phyloP scores from a whole-genome alignment of 2,329 filamentous ascomycete species.

The Alternaria triticimaculans region DNA sequence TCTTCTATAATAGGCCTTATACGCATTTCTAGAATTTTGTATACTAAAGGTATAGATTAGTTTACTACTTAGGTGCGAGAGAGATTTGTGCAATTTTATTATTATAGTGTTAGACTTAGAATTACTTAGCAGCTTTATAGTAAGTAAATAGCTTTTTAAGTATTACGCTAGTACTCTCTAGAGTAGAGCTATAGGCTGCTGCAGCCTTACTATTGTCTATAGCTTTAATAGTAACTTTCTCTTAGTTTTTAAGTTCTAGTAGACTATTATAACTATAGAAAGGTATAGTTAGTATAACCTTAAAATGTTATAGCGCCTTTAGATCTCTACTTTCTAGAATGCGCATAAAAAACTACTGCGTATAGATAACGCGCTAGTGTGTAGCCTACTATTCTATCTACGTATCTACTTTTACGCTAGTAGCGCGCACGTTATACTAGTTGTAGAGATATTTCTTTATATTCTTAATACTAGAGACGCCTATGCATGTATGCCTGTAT shows the following conservation, averaged over 20 bases:
- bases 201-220: background rate
- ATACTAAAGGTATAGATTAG: background rate
- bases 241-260: background rate
- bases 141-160: background rate
- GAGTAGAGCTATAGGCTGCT: no score
- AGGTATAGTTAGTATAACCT: background rate
- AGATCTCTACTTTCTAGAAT: background rate
- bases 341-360: background rate
- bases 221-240: background rate
- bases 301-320: background rate
- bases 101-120: background rate
- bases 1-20: background rate
- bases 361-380: background rate
- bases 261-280: background rate
- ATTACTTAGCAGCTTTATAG: background rate
- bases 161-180: background rate
- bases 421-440: background rate
- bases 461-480: background rate
- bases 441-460: background rate
- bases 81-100: background rate
- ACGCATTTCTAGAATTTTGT: background rate
- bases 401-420: background rate
- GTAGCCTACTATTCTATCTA: background rate
- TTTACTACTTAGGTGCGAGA: background rate
- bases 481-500: background rate